phyloP scores from a whole-genome alignment of 768 basidiomycete species.

The Tremella fuciformis region DNA sequence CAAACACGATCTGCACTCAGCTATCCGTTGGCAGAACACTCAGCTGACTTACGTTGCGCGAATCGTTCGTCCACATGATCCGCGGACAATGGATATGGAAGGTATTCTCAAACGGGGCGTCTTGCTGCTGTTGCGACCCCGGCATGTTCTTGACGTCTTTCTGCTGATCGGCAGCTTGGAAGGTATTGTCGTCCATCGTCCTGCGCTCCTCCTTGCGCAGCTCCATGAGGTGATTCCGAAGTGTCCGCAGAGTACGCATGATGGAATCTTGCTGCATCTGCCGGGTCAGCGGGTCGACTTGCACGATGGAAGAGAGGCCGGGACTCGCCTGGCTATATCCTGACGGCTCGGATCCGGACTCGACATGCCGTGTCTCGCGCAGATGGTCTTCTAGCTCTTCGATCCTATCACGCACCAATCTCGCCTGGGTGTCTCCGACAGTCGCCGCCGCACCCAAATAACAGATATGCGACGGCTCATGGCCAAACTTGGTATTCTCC shows the following conservation, averaged over 20 bases:
- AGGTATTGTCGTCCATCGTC: slow-evolving; percentile 24
- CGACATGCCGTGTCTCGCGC: background rate
- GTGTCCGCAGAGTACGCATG: slow-evolving; percentile 7
- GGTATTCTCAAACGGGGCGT: slow-evolving; percentile 72
- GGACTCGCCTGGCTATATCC: background rate
- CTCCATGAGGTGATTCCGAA: slow-evolving; percentile 15
- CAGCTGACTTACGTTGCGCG: slow-evolving; percentile 66
- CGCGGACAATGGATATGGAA: slow-evolving; percentile 86
- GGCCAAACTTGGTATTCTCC: slow-evolving; percentile 68
- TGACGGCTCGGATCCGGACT: background rate
- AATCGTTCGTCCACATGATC: slow-evolving; percentile 69
- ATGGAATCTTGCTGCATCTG: no score
- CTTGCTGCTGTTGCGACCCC: slow-evolving; percentile 3
- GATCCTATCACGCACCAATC: slow-evolving; percentile 61
- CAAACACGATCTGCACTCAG: slow-evolving; percentile 67
- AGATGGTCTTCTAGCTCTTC: slow-evolving; percentile 54
- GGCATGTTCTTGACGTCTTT: slow-evolving; percentile 53
- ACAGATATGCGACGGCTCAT: slow-evolving; percentile 78
- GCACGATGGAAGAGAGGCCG: no score
- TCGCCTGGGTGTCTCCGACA: slow-evolving; percentile 65
- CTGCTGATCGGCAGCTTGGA: slow-evolving; percentile 6
- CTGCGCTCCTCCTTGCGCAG: slow-evolving; percentile 15
- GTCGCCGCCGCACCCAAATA: slow-evolving; percentile 69
- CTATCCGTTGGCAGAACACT: background rate
- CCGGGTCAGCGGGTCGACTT: background rate